Base-by-base conservation (phyloP, 768 basidiomycete genomes). In the Lactarius hengduanensis region DNA sequence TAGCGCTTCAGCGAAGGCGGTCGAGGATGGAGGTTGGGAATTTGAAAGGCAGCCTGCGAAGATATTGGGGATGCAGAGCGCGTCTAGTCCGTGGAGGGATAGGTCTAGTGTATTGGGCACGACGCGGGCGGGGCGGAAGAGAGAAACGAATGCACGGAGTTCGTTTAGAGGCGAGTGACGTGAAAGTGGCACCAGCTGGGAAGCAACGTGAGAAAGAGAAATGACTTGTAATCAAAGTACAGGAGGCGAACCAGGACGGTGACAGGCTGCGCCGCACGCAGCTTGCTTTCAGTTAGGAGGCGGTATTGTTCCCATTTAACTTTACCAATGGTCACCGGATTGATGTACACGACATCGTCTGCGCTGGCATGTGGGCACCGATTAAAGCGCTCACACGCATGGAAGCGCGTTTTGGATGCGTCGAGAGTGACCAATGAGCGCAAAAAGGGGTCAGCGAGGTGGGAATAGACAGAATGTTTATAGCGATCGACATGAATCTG, bases 401-500 rank as follows among this genome's bases (percentile, higher is more conserved):
- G 96, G 73, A 98, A 97, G 1, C 94, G 85, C 3, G 93, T 91
- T 1, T 79, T 76, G 4, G 77, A 74, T 4, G 83, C 76, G 54
- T 94, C 88, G 15, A 78, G 78, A 1, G 90, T 90, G 50, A 87
- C 78, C 59, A 92, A 82, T 0, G 77, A 71, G 18, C 80, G 79
- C 53, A 94, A 78, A 71, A 86, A 85, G 0, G 87, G 86, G 70
- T 92, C 89, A 0, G 81, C 80, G 3, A 78, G 63, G 45, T 79
- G 79, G 0, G 81, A 77, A 71, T 88, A 94, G 20, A 96, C 83
- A 3, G 77, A 74, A 71, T 86, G 73, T 73, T 98, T 97, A 80
- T 98, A 97, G 41, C 91, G 83, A 75, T 98, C 96, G 41, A 96
- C 81, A 72, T 98, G 96, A 65, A 98, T 89, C 91, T 92, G 67